A percentile compares a stretch with the other conserved stretches of the same genome.
These are phyloP conservation scores for Brassica cretica DNA, from an alignment of 345 rosid genomes.

Conservation along the genomic window DNA sequence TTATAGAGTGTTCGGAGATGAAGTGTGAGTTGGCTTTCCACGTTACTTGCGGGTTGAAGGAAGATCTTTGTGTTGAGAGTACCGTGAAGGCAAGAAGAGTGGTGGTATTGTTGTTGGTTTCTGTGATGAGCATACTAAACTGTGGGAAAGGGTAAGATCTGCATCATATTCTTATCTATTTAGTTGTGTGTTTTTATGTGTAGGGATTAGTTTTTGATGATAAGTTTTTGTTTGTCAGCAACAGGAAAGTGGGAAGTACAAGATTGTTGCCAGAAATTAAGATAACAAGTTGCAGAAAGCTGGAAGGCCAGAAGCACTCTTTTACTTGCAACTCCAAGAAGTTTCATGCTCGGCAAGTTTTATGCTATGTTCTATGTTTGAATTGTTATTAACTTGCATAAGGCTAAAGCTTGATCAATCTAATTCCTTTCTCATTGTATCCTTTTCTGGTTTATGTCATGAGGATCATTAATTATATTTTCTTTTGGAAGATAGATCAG, in stretches of 20 bases:
- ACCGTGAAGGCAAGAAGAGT: conserved; percentile 59
- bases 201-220: conserved; percentile 9
- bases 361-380: no score
- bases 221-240: conserved; percentile 52
- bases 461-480: not conserved
- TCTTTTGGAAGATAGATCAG: not conserved
- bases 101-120: conserved; percentile 85
- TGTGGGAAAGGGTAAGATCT: conserved; percentile 77
- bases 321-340: no score
- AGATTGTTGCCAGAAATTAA: not conserved
- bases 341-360: no score
- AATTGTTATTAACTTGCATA: no score
- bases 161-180: not conserved
- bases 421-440: not conserved
- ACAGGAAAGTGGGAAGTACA: conserved; percentile 47
- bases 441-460: not conserved
- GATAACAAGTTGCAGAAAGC: not conserved
- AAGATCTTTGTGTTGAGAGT: conserved; percentile 86
- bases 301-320: no score
- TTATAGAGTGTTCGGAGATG: conserved; percentile 80
- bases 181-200: not conserved
- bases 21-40: conserved; percentile 70
- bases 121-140: conserved; percentile 66
- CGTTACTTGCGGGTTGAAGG: conserved; percentile 77
- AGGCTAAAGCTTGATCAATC: not conserved